phyloP scores from a whole-genome alignment of 169 alveolate species.

The Plasmodium blacklocki region DNA sequence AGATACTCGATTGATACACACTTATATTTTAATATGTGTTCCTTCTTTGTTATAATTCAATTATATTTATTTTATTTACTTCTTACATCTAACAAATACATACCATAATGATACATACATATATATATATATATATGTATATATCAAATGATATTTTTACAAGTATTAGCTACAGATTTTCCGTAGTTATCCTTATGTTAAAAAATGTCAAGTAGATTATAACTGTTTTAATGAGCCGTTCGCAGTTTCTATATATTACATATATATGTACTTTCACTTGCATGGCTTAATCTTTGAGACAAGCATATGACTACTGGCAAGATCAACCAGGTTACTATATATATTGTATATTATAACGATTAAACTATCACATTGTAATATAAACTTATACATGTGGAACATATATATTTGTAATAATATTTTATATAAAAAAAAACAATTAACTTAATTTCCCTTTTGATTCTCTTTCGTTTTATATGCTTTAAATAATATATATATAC shows the following conservation, averaged over 20 bases:
- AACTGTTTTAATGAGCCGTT: slow-evolving; percentile 88
- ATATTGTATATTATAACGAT: neutral
- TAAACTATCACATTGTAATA: neutral
- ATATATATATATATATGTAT: no score
- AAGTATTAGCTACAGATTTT: slow-evolving; percentile 78
- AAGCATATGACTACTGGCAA: slow-evolving; percentile 98
- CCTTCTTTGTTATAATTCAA: slow-evolving; percentile 69
- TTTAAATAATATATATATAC: no score
- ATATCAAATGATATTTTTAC: neutral
- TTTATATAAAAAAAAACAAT: neutral
- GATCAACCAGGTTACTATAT: slow-evolving; percentile 96
- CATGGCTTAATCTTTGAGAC: slow-evolving; percentile 96
- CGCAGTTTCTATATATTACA: slow-evolving; percentile 83
- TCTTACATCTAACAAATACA: slow-evolving; percentile 37
- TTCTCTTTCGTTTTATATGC: neutral
- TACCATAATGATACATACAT: neutral
- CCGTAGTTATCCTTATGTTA: slow-evolving; percentile 75
- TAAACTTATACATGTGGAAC: neutral
- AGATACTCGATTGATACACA: slow-evolving; percentile 76
- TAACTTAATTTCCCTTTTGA: neutral
- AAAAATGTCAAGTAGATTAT: slow-evolving; percentile 76
- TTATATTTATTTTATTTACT: slow-evolving; percentile 1
- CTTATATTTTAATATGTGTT: slow-evolving; percentile 67
- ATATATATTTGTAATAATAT: neutral
- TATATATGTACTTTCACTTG: slow-evolving; percentile 91